A percentile compares a stretch with the other conserved stretches of the same genome.
Evolutionary conservation across 1,284 basidiomycete species (phyloP).

Genomic region (Fomes fomentarius): DNA sequence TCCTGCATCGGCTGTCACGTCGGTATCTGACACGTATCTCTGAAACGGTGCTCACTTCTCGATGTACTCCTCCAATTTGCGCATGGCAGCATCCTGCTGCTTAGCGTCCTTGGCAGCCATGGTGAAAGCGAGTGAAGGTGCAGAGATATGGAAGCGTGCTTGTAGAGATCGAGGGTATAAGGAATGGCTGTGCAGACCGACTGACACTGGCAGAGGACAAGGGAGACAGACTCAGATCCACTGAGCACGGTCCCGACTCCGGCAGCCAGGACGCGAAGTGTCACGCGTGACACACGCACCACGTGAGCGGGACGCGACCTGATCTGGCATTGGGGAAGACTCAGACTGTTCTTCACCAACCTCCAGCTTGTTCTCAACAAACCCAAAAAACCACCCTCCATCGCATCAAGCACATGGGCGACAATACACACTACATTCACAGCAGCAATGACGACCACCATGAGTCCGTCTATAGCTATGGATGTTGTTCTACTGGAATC

Average conservation of each 20-base stretch:
- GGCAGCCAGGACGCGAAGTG: slow-evolving; percentile 17
- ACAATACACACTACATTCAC: not conserved
- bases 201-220: not conserved
- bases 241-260: not conserved
- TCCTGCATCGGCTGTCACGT: slow-evolving; percentile 46
- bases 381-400: too few species aligned
- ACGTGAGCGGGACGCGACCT: slow-evolving; percentile 22
- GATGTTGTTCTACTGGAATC: too few species aligned
- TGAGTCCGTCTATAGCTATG: too few species aligned
- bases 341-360: not conserved
- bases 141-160: not conserved
- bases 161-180: not conserved
- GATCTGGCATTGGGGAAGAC: not conserved
- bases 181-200: slow-evolving; percentile 8
- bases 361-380: not conserved
- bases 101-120: slow-evolving; percentile 31
- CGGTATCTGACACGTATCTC: slow-evolving; percentile 12
- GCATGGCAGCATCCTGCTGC: slow-evolving; percentile 36
- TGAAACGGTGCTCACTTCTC: slow-evolving; percentile 32
- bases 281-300: slow-evolving; percentile 24
- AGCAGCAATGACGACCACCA: too few species aligned
- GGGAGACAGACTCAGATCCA: slow-evolving; percentile 1
- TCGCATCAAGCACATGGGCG: not conserved
- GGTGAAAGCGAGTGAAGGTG: too few species aligned
- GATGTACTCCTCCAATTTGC: slow-evolving; percentile 64